Base-by-base conservation (phyloP, 495 filamentous ascomycete species). In the Zalerion maritima region DNA sequence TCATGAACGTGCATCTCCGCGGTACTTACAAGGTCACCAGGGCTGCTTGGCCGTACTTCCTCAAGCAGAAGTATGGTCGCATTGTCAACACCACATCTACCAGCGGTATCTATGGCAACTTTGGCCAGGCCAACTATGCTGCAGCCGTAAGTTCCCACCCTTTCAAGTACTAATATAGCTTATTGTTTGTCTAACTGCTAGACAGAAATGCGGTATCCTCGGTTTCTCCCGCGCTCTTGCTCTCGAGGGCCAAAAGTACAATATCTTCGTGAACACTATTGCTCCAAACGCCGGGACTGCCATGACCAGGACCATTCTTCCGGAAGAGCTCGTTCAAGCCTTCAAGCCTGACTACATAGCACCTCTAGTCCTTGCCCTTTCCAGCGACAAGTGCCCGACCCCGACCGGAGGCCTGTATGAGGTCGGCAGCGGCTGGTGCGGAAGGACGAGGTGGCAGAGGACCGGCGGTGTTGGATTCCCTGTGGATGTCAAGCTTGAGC, bases 331-430 rank as follows among this genome's bases (percentile, higher is more conserved):
- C 64, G 85, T 97, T 24, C 87, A 94, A 64, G 91, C 89, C 20
- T 93, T 97, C 72, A 97, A 97, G 75, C 89, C 89, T 24, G 89
- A 94, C 43, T 94, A 96, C 52, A 86, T 97, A 55, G 89, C 89
- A 24, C 89, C 89, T 26, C 52, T 94, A 22, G 87, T 97, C 26
- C 77, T 80, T 16, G 72, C 83, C 18, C 76, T 97, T 23, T 78
- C 71, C 62, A 89, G 82, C 31, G 89, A 97, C 57, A 81, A 81
- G 47, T 64, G 80, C 14, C 87, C 87, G 16, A 74, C 81, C 40
- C 69, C 73, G 8, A 94, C 85, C 37, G 87, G 87, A 42, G 77
- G 74, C 29, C 72, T 97, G n/a, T 97, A 78, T 57, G 89, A 97
- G 65, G 81, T 86, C 36, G 89, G 89, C 46, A 87, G 81, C 54